Evolutionary conservation across 768 basidiomycete genomes (phyloP).

Genomic region (Boletellus ananas): DNA sequence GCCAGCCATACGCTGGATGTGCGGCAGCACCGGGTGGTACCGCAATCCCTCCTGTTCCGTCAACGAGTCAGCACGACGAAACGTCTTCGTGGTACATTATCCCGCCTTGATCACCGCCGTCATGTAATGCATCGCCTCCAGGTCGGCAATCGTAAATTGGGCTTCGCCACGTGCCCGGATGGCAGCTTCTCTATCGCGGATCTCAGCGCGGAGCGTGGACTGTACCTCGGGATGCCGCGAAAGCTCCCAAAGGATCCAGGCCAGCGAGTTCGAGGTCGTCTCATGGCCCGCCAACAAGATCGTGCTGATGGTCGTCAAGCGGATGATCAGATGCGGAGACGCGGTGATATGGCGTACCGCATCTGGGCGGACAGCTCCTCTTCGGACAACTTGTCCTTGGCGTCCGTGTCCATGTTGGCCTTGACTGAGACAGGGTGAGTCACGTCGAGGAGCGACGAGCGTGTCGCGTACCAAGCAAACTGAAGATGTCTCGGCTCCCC

Average conservation of each 20-base stretch:
- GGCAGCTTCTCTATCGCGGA: not conserved
- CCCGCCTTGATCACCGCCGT: not conserved
- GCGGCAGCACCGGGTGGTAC: constrained; percentile 47
- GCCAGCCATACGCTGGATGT: constrained; percentile 46
- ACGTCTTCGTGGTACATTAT: not conserved
- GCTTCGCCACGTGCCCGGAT: not conserved
- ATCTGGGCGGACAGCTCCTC: not conserved
- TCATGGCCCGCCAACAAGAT: constrained; percentile 44
- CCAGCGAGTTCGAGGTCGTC: constrained; percentile 48
- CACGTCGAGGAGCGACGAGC: not conserved
- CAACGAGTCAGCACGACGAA: constrained; percentile 20
- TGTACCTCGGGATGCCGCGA: constrained; percentile 59
- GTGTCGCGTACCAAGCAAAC: constrained; percentile 36
- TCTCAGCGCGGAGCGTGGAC: constrained; percentile 46
- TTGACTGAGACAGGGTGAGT: constrained; percentile 14
- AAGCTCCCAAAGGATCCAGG: constrained; percentile 45
- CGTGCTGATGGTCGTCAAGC: constrained; percentile 28
- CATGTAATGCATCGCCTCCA: constrained; percentile 48
- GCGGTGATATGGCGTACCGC: constrained; percentile 7
- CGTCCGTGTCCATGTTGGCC: constrained; percentile 26
- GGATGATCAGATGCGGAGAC: too few relatives aligned
- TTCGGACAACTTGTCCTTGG: constrained; percentile 22
- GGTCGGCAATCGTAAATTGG: constrained; percentile 32
- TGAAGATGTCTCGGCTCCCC: constrained; percentile 17
- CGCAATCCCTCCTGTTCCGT: constrained; percentile 34